Conservation (phyloP, 2,329 filamentous ascomycete genomes). For the Aspergillus caelatus region DNA sequence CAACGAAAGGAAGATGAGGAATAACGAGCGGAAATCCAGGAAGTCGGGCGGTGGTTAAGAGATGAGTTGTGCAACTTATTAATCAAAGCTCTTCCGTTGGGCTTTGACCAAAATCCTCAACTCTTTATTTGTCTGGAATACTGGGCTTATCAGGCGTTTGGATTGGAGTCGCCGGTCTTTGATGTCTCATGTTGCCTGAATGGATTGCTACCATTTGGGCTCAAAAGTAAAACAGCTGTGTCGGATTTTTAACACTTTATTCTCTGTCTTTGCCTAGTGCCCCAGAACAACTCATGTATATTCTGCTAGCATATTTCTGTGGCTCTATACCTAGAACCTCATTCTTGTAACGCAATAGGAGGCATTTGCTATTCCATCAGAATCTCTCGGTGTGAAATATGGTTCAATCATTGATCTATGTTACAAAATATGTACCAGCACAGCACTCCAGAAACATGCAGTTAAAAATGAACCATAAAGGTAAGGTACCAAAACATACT, state of each 20-base stretch:
- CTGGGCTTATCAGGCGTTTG: constrained; percentile 28
- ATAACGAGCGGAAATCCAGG: constrained; percentile 60
- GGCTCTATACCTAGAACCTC: background rate
- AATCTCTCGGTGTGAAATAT: constrained; percentile 4
- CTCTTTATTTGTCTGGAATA: constrained; percentile 20
- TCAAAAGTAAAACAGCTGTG: constrained; percentile 17
- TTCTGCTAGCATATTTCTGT: background rate
- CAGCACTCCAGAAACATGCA: constrained; percentile 6
- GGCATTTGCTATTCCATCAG: constrained; percentile 4
- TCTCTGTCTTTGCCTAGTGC: background rate
- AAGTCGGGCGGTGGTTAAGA: constrained; percentile 31
- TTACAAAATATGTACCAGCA: constrained; percentile 15
- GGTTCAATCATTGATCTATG: constrained; percentile 6
- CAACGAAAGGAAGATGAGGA: constrained; percentile 69
- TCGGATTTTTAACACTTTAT: constrained; percentile 2
- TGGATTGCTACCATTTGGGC: constrained; percentile 7
- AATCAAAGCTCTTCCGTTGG: constrained; percentile 13
- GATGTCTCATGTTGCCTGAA: constrained; percentile 15
- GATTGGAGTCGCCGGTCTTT: constrained; percentile 27
- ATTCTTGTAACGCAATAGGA: background rate
- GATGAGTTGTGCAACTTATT: constrained; percentile 2
- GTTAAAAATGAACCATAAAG: constrained; percentile 8
- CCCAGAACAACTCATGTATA: background rate
- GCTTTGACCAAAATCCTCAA: constrained; percentile 12
- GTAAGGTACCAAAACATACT: constrained; percentile 17